Percentiles rank a stretch among this genome's conserved stretches.
Conservation (phyloP, 805 yeast genomes). For the Metschnikowia bowlesiae region DNA sequence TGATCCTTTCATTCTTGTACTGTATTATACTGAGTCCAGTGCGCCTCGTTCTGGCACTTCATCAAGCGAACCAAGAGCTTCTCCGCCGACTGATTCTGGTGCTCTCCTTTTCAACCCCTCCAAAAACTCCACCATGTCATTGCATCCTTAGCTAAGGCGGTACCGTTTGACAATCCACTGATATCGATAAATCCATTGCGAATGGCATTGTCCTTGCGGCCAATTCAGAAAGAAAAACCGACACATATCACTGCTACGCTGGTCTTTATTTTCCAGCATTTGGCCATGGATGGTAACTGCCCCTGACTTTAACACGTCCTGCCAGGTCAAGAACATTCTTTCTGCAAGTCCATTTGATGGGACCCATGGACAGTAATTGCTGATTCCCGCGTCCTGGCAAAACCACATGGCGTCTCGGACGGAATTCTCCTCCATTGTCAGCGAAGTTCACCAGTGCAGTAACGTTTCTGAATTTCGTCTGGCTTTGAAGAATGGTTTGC, state of each 20-base stretch:
- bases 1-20: conserved; percentile 56
- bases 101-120: conserved; percentile 72
- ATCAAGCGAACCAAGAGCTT: conserved; percentile 66
- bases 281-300: conserved; percentile 94
- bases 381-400: no score
- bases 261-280: conserved; percentile 82
- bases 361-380: no score
- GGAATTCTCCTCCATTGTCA: no score
- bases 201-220: conserved; percentile 93
- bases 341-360: no score
- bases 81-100: conserved; percentile 37
- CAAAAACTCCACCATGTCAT: conserved; percentile 79
- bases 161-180: conserved; percentile 78
- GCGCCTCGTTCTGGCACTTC: conserved; percentile 59
- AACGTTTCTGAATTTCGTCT: no score
- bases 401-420: no score
- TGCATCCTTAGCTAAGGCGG: conserved; percentile 52
- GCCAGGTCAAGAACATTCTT: conserved; percentile 82
- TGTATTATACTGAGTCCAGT: conserved; percentile 77
- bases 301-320: conserved; percentile 98
- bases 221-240: conserved; percentile 85
- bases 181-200: conserved; percentile 96
- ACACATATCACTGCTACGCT: conserved; percentile 86
- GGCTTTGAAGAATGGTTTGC: no score
- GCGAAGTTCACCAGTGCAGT: no score